A percentile compares a stretch with the other conserved stretches of the same genome.
phyloP scores from a whole-genome alignment of 2,329 filamentous ascomycete species.

The Fonsecaea erecta region DNA sequence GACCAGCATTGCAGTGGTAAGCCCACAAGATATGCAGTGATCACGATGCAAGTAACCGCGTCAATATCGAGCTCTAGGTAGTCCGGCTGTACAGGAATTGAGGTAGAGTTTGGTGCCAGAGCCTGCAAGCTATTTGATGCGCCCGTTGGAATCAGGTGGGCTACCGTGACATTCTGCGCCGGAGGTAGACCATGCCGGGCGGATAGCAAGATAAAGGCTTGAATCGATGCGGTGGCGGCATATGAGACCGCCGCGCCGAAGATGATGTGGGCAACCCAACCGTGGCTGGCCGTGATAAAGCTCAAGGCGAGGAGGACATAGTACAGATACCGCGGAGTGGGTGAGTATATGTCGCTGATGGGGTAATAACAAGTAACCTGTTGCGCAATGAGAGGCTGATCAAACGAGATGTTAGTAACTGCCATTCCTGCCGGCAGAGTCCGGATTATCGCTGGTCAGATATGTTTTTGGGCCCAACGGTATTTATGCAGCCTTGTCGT shows the following conservation, averaged over 20 bases:
- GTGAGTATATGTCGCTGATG: conserved; percentile 43
- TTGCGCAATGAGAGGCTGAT: conserved; percentile 39
- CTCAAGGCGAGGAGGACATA: conserved; percentile 41
- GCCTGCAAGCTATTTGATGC: conserved; percentile 31
- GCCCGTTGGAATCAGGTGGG: conserved; percentile 26
- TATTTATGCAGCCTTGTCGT: not conserved
- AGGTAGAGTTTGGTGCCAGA: conserved; percentile 35
- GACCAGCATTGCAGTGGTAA: conserved; percentile 45
- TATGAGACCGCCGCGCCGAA: conserved; percentile 43
- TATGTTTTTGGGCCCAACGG: not conserved
- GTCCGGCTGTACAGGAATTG: conserved; percentile 39
- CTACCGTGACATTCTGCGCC: conserved; percentile 37
- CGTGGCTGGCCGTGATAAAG: conserved; percentile 41
- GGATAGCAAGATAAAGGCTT: conserved; percentile 42
- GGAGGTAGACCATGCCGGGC: conserved; percentile 21
- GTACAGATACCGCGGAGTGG: conserved; percentile 44
- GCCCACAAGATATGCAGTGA: conserved; percentile 44
- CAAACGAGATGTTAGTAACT: not conserved
- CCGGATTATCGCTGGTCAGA: not conserved
- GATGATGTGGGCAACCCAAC: conserved; percentile 43
- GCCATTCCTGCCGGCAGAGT: not conserved
- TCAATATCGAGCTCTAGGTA: conserved; percentile 43
- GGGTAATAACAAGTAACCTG: conserved; percentile 42
- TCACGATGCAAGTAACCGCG: conserved; percentile 43
- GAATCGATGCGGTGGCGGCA: conserved; percentile 42